Base-by-base conservation (phyloP, 176 grass and related monocot genomes). In the Oryza glumipatula region DNA sequence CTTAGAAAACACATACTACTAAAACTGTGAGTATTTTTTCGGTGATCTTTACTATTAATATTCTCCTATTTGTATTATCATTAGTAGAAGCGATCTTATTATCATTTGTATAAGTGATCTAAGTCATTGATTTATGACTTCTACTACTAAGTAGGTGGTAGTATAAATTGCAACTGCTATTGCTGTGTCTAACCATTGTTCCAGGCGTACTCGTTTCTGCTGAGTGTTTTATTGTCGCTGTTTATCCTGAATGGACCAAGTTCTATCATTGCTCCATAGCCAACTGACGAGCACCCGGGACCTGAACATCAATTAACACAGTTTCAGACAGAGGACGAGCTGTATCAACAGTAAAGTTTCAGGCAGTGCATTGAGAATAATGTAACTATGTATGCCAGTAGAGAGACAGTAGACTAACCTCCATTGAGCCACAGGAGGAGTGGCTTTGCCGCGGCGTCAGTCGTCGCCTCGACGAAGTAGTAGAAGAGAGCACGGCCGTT, bases 351-450 rank as follows among this genome's bases (percentile, higher is more conserved):
- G 36, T 38, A 38, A 5, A 38, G 36, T 38, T 38, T 17, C 7
- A 5, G 52, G 19, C 17, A 56, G 54, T 58, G 6, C 54, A 58
- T 21, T 58, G 17, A 21, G 54, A 58, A 58, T 21, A 16, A 32
- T 32, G 30, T 15, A 56, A 12, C 52, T 54, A 16, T 45, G 76
- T 67, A 44, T 11, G 2, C 35, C 65, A 14, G 0, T 66, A 19
- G 51, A 21, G 6, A n/a, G 19, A 9, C 54, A 58, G 6, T n/a
- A 21, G 47, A 4, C 44, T 63, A 46, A 85, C 90, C 90, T 89
- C 90, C 90, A 52, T 92, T 92, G 3, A 92, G 82, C 90, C 86
- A 92, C 47, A 89, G 56, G 15, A 92, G 56, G 49, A 92, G 83
- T 19, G 86, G 90, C 58, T 65, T 83, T 1, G 23, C 15, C 24